Base-by-base conservation (phyloP, 148 eudicot genomes). In the Linanthus parryae region DNA sequence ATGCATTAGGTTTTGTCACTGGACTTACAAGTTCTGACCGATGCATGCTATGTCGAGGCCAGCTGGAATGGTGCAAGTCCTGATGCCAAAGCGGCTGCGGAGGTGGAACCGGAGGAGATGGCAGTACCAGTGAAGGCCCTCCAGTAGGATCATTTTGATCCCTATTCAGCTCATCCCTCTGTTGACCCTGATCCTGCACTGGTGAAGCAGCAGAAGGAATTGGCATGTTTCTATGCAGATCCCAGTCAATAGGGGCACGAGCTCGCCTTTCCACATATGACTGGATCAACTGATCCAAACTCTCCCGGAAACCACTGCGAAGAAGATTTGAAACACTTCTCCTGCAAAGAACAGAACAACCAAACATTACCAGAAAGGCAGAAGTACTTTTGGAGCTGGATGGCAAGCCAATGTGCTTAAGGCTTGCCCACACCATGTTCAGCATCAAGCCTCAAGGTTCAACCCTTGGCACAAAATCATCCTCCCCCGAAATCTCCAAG, bases 271-370 rank as follows among this genome's bases (percentile, higher is more conserved):
- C 83, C 56, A 92, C 99, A 64, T 92, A 92, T 58, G 99, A 84
- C 58, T 80, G 91, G 48, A 92, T 92, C 59, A 92, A 69, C 44
- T 92, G 96, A 71, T 92, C 99, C 56, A 92, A 50, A 73, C 95
- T 92, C 76, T 88, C 96, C 44, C 99, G 99, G 52, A 92, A 92
- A 23, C 91, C 96, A 66, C 99, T 92, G 14, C 71, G 91, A 52
- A 92, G 94, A 71, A 92, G 95, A 72, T 75, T 88, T 45, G 99
- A 92, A 50, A 92, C 99, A 50, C 99, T 92, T 81, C 99, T 80
- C 88, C 99, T 92, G 52, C 44, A 73, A 48, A 17, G 17, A 29
- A 47, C 1, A 56, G 34, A 54, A 23, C 19, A 31, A 0, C 26
- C 26, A 18, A 42, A 15, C 35, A 17, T 16, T 9, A 12, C 31